Conservation (phyloP, 2,329 filamentous ascomycete species). For the Fusarium camptoceras region DNA sequence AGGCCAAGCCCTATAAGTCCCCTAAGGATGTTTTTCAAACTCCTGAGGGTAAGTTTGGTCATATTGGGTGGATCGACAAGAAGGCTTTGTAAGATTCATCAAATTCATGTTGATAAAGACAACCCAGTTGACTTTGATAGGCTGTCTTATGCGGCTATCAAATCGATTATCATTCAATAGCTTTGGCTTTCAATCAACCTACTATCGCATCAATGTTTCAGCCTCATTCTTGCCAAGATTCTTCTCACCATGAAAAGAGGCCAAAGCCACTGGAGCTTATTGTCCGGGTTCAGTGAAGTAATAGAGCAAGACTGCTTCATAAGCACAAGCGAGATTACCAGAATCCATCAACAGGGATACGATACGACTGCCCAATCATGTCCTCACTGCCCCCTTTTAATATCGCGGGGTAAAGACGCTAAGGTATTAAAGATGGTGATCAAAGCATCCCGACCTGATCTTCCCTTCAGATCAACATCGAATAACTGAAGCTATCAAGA, state of each 20-base stretch:
- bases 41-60: conserved; percentile 22
- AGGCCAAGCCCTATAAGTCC: conserved; percentile 43
- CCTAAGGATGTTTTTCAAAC: conserved; percentile 36
- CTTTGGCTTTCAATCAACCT: not conserved
- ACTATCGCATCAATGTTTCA: not conserved
- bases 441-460: not conserved
- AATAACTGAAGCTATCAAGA: not conserved
- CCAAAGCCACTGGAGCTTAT: not conserved
- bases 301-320: not conserved
- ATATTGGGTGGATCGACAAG: conserved; percentile 32
- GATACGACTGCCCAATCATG: not conserved
- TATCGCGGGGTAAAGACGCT: conserved; percentile 21
- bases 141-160: not conserved
- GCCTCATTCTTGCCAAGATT: not conserved
- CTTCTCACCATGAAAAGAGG: not conserved
- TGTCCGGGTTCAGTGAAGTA: not conserved
- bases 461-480: not conserved
- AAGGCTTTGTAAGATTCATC: conserved; percentile 9
- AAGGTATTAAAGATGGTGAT: not conserved
- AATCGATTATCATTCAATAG: not conserved
- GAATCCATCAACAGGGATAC: conserved; percentile 9
- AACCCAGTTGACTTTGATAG: not conserved
- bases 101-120: not conserved
- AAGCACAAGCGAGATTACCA: conserved; percentile 15
- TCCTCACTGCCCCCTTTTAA: not conserved